Evolutionary conservation across 768 basidiomycete genomes (phyloP), one percentile per base, ranked within the genome.

Genomic region (Strobilomyces dryophilus): DNA sequence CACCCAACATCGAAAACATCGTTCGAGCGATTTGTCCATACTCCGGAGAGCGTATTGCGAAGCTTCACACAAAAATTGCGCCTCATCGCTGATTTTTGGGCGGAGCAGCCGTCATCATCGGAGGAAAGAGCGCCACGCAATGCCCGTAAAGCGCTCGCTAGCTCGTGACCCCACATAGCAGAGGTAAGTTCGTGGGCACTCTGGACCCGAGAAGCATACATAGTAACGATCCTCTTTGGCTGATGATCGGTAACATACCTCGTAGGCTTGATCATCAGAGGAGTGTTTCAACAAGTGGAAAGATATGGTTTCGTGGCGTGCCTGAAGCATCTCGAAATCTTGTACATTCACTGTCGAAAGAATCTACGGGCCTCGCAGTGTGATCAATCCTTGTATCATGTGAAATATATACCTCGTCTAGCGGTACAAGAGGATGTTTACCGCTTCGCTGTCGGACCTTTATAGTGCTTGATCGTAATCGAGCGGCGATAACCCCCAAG

Each of bases 401-500:
- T 42, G 27, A 18, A 24, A 39, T 18, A 26, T 20, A 8, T 59
- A 89, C 92, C 74, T 93, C 90, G 34, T 91, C 90, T 27, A 95
- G 62, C 3, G 89, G 75, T 53, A 76, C 76, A 56, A 89, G 43
- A 56, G 9, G 66, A 50, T 54, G 66, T 50, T 68, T 76, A 49
- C 54, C 65, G 70, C 76, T 37, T n/a, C 58, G 55, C 54, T 66
- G 57, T 18, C 62, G 56, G 45, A 65, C 67, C 59, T 63, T 76
- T 42, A 85, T 68, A 47, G 73, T 71, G 35, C 80, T 85, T 0
- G 79, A 72, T 31, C 89, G 80, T 39, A 98, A 78, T 39, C 83
- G 81, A 5, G 93, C 89, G 21, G 89, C 94, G 48, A 99, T 91
- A n/a, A 86, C 78, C 10, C 97, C 97, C 0, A 99, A 75, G 69